Evolutionary conservation across 768 basidiomycete species (phyloP).

Genomic region (Asterophora parasitica): DNA sequence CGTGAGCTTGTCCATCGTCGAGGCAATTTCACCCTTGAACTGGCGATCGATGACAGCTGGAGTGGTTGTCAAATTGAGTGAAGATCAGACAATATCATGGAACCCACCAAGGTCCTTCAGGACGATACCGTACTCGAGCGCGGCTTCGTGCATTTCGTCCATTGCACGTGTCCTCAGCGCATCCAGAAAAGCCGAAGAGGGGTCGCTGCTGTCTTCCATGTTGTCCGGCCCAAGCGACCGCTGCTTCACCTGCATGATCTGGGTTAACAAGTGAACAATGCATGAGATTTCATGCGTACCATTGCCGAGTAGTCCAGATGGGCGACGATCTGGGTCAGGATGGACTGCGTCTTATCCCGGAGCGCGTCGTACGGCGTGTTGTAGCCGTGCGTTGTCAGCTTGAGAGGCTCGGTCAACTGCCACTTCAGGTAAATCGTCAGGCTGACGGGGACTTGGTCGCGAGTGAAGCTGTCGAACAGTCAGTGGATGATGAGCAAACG

Average conservation of each 20-base stretch:
- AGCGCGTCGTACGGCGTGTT: conserved; percentile 78
- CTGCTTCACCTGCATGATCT: conserved; percentile 58
- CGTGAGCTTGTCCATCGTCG: conserved; percentile 81
- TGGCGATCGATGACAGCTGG: conserved; percentile 81
- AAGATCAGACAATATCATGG: not conserved
- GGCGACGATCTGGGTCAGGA: conserved; percentile 81
- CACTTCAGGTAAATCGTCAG: conserved; percentile 83
- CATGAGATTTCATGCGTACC: conserved; percentile 19
- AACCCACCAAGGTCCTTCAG: conserved; percentile 69
- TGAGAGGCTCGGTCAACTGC: conserved; percentile 47
- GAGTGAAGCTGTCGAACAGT: conserved; percentile 54
- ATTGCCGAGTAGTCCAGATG: conserved; percentile 55
- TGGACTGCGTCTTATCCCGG: conserved; percentile 80
- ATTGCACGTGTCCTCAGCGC: conserved; percentile 78
- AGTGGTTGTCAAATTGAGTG: not conserved
- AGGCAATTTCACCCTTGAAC: conserved; percentile 85
- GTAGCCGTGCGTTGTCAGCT: conserved; percentile 81
- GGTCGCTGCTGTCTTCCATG: conserved; percentile 64
- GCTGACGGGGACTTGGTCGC: conserved; percentile 83
- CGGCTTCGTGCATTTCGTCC: conserved; percentile 82
- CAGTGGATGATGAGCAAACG: not conserved
- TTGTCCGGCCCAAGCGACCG: conserved; percentile 74
- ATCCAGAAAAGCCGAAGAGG: conserved; percentile 75
- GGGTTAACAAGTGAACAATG: conserved; percentile 1
- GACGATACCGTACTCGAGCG: conserved; percentile 78